A percentile compares a stretch with the other conserved stretches of the same genome.
Conservation (phyloP, 2,329 filamentous ascomycete species). For the Chaetomiaceae sp. region DNA sequence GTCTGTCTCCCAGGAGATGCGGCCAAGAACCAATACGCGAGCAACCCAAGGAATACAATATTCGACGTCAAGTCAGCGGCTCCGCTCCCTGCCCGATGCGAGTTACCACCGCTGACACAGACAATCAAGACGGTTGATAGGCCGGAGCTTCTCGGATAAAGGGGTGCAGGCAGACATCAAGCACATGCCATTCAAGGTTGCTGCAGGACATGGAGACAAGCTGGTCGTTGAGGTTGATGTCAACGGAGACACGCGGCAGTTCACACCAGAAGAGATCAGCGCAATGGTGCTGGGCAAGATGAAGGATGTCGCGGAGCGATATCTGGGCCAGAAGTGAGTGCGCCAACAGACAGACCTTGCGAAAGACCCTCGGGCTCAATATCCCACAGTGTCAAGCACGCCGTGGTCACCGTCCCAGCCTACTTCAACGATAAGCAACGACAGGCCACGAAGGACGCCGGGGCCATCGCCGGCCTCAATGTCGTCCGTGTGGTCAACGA, state of each 20-base stretch:
- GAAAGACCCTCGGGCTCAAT: background rate
- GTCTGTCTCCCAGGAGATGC: slow-evolving; percentile 52
- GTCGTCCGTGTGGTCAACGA: slow-evolving; percentile 95
- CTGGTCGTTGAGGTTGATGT: slow-evolving; percentile 71
- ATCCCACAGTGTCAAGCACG: slow-evolving; percentile 58
- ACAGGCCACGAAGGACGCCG: slow-evolving; percentile 93
- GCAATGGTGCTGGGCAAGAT: slow-evolving; percentile 58
- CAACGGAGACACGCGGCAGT: slow-evolving; percentile 42
- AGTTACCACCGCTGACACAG: background rate
- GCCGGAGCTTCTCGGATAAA: slow-evolving; percentile 74
- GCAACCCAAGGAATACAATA: slow-evolving; percentile 70
- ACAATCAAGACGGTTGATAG: slow-evolving; percentile 58
- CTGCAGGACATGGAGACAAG: slow-evolving; percentile 57
- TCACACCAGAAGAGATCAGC: slow-evolving; percentile 55
- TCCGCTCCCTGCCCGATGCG: too few relatives aligned
- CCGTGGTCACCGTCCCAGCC: slow-evolving; percentile 88
- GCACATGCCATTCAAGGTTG: slow-evolving; percentile 85
- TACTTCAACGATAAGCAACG: slow-evolving; percentile 99
- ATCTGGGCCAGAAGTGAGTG: slow-evolving; percentile 61
- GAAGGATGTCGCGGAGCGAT: slow-evolving; percentile 63
- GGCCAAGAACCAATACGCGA: slow-evolving; percentile 87
- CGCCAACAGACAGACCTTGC: background rate
- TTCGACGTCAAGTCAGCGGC: slow-evolving; percentile 65
- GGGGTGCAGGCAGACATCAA: slow-evolving; percentile 90
- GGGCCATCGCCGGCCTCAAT: slow-evolving; percentile 84